phyloP scores from a whole-genome alignment of 371 early-diverging fungal genomes.

The Rhizomucor pusillus region DNA sequence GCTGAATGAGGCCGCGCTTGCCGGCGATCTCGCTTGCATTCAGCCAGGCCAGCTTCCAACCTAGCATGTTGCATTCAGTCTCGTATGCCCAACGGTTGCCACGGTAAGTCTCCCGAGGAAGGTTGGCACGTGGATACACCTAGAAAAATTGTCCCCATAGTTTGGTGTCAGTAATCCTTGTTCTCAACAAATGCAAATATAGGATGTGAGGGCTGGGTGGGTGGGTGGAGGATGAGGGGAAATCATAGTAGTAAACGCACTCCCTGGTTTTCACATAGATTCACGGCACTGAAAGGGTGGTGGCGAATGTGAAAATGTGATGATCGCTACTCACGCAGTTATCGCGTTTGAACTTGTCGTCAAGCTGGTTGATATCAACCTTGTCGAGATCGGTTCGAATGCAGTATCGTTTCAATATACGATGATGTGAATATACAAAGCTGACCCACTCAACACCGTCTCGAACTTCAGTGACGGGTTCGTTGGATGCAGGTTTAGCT shows the following conservation, averaged over 20 bases:
- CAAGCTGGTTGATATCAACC: slow-evolving; percentile 55
- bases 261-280: slow-evolving; percentile 1
- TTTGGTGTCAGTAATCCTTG: background rate
- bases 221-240: too few species aligned
- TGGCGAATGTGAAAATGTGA: background rate
- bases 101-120: slow-evolving; percentile 65
- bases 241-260: background rate
- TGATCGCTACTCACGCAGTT: slow-evolving; percentile 65
- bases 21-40: slow-evolving; percentile 84
- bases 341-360: slow-evolving; percentile 70
- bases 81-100: slow-evolving; percentile 97
- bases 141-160: slow-evolving; percentile 2
- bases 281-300: background rate
- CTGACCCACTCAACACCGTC: slow-evolving; percentile 71
- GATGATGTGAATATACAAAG: slow-evolving; percentile 68
- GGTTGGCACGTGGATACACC: slow-evolving; percentile 71
- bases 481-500: slow-evolving; percentile 11
- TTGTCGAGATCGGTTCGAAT: slow-evolving; percentile 80
- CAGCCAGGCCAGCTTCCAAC: slow-evolving; percentile 91
- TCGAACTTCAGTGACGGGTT: slow-evolving; percentile 42
- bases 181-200: background rate
- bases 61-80: slow-evolving; percentile 86
- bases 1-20: slow-evolving; percentile 90
- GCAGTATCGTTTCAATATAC: slow-evolving; percentile 62
- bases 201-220: too few species aligned